These are phyloP conservation scores for Pyrrhoderma noxium DNA, from an alignment of 1,284 basidiomycete genomes.

Conservation along the genomic window DNA sequence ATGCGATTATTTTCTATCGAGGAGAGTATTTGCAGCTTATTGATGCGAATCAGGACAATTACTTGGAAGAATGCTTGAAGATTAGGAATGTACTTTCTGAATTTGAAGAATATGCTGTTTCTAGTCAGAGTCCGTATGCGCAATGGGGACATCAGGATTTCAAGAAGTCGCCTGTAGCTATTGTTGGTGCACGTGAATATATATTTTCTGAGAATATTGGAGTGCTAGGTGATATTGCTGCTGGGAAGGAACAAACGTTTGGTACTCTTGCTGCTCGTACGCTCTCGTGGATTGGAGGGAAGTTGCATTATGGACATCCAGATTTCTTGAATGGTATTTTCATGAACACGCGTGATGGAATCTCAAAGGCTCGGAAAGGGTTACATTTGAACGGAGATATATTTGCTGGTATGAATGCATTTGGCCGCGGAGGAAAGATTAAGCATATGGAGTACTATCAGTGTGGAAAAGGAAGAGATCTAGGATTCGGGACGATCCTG, in stretches of 20 bases:
- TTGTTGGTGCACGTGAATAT: conserved; percentile 98
- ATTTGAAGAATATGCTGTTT: conserved; percentile 90
- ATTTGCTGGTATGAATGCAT: conserved; percentile 98
- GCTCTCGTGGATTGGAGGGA: conserved; percentile 96
- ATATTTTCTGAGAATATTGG: conserved; percentile 99
- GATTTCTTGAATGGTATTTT: conserved; percentile 98
- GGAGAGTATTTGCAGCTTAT: conserved; percentile 99
- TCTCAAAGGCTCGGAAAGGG: conserved; percentile 98
- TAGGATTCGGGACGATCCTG: conserved; percentile 97
- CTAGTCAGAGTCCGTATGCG: conserved; percentile 87
- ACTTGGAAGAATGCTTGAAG: conserved; percentile 99
- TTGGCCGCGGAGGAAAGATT: conserved; percentile 94
- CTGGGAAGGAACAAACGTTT: conserved; percentile 99
- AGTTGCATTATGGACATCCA: conserved; percentile 97
- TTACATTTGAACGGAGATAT: conserved; percentile 99
- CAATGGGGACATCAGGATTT: conserved; percentile 85
- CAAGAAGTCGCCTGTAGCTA: conserved; percentile 86
- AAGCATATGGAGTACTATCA: conserved; percentile 99
- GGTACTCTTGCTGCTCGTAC: conserved; percentile 94
- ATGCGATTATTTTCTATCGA: conserved; percentile 98
- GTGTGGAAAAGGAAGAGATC: conserved; percentile 97
- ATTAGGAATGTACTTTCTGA: conserved; percentile 97
- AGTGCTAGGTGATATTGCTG: conserved; percentile 96
- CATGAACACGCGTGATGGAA: conserved; percentile 97
- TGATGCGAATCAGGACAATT: conserved; percentile 99